Evolutionary conservation across 257 asterid genomes (phyloP).

Genomic region (Ligustrum vulgare): DNA sequence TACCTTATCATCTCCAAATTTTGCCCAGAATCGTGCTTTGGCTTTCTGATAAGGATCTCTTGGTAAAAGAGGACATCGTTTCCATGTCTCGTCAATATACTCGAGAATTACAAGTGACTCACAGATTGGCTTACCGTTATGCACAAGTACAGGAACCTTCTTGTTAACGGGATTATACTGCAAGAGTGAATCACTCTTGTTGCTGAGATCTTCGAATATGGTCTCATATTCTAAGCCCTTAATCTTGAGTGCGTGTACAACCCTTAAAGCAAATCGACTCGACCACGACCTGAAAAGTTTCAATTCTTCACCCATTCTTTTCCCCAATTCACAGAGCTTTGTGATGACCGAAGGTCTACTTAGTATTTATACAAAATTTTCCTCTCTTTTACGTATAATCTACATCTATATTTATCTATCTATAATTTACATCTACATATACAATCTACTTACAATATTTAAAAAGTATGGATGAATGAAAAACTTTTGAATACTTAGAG

Average conservation of each 20-base stretch:
- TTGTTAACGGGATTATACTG: conserved; percentile 57
- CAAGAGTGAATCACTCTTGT: conserved; percentile 53
- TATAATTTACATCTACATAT: no score
- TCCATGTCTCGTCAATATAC: conserved; percentile 70
- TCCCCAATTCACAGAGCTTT: background rate
- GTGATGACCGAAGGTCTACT: background rate
- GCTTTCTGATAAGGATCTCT: conserved; percentile 65
- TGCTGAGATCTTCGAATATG: conserved; percentile 47
- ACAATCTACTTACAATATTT: no score
- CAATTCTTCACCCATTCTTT: conserved; percentile 59
- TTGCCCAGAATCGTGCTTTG: conserved; percentile 69
- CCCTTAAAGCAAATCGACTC: conserved; percentile 56
- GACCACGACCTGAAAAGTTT: conserved; percentile 72
- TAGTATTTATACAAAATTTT: background rate
- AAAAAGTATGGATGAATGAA: no score
- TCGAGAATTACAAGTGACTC: conserved; percentile 82
- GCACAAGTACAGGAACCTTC: conserved; percentile 67
- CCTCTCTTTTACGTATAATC: background rate
- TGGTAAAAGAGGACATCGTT: conserved; percentile 56
- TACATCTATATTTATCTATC: no score
- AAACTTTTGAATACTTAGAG: no score
- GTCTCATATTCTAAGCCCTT: conserved; percentile 58
- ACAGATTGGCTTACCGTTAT: conserved; percentile 60
- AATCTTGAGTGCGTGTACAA: conserved; percentile 54
- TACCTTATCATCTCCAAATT: conserved; percentile 71